Base-by-base conservation (phyloP, 2,329 filamentous ascomycete genomes). In the Sphaceloma murrayae region DNA sequence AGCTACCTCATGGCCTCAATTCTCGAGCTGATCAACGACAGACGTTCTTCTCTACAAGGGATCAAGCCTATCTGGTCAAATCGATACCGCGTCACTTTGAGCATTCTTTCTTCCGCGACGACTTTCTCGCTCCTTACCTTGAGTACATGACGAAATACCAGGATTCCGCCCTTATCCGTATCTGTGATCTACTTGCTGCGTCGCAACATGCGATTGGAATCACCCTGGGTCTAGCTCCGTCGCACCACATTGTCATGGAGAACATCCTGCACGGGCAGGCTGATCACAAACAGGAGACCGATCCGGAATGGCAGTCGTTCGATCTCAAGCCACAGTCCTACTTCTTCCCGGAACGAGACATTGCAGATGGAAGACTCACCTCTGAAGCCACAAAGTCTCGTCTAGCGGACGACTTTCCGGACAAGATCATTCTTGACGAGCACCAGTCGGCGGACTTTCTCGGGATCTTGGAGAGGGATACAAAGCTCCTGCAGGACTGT, bases 181-280 rank as follows among this genome's bases (percentile, higher is more conserved):
- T 86, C 53, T 82, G 77, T 17, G 80, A 86, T 57, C 76, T 85
- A 47, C 66, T 85, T 0, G 70, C 75, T 42, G 69, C 72, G 0
- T 67, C 72, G 0, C 67, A 71, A 7, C 53, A 61, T 0, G 76
- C 77, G 0, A 55, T 86, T 1, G 82, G 81, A 1, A 69, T 73
- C 1, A 53, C 77, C 0, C 52, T 84, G 0, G 72, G 78, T 3
- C 62, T 72, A 1, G 75, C 78, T 0, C 81, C 82, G 0, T 76
- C 75, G 1, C 80, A 85, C 51, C 81, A 85, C 55, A 81, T 86
- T 48, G 69, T 86, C 54, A 86, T 86, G 82, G 82, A 85, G 58
- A 86, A 86, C 55, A 67, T 84, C 2, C 64, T 85, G 17, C 75
- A 74, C 49, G 81, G 80, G 1, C 70, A 76, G 49, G 65, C 67